These are phyloP conservation scores for Magnusiomyces tetraspermus DNA, from an alignment of 1,139 yeast species.

Conservation along the genomic window DNA sequence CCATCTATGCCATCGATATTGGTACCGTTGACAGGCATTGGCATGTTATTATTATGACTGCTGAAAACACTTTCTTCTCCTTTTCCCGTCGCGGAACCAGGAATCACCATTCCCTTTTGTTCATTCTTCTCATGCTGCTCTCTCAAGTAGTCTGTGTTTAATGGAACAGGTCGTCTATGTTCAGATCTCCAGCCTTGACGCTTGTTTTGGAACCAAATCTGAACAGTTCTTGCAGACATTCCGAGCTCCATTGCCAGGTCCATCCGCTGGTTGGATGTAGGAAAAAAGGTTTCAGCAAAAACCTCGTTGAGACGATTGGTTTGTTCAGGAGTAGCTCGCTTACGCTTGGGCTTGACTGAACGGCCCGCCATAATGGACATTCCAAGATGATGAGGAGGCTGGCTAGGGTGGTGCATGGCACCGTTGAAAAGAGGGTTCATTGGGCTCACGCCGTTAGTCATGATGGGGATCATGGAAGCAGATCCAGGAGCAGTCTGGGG, in stretches of 20 bases:
- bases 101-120: not conserved
- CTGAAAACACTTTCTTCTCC: too few relatives aligned
- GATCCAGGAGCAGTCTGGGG: not conserved
- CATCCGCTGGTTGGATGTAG: constrained; percentile 31
- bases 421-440: not conserved
- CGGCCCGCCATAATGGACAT: constrained; percentile 8
- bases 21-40: too few relatives aligned
- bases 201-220: constrained; percentile 35
- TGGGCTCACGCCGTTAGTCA: not conserved
- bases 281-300: constrained; percentile 32
- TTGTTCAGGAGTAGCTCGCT: constrained; percentile 32
- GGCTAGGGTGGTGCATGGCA: not conserved
- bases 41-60: too few relatives aligned
- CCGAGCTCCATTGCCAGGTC: constrained; percentile 32
- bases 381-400: not conserved
- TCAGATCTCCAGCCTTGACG: constrained; percentile 34
- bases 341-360: constrained; percentile 30
- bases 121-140: not conserved
- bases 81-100: not conserved
- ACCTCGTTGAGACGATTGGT: constrained; percentile 30
- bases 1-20: too few relatives aligned
- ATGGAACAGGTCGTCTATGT: constrained; percentile 21
- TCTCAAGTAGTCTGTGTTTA: constrained; percentile 1
- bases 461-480: not conserved
- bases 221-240: constrained; percentile 35